Conservation (phyloP, 805 yeast species). For the Candida namnaoensis region DNA sequence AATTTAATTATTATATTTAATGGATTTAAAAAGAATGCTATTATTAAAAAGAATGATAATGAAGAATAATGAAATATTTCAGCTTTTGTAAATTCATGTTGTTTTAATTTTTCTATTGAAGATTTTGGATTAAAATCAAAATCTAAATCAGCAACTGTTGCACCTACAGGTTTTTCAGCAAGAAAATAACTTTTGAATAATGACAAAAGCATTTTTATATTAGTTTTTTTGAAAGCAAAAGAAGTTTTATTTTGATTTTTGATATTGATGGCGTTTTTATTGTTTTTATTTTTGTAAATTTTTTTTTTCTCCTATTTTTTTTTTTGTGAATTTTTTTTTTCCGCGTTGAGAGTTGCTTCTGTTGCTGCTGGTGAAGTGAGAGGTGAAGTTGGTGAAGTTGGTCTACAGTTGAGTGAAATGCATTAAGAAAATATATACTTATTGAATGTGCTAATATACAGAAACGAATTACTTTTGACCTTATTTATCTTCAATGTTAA, state of each 20-base stretch:
- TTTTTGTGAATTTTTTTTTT: no score
- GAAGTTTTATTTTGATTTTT: no score
- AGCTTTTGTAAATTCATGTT: slow-evolving; percentile 29
- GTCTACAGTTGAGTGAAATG: no score
- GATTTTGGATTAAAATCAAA: slow-evolving; percentile 37
- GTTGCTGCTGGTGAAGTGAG: no score
- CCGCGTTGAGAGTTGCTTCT: no score
- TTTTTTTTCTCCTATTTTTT: no score
- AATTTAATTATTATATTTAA: slow-evolving; percentile 33
- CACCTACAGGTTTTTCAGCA: slow-evolving; percentile 41
- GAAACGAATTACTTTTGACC: no score
- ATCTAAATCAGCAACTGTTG: slow-evolving; percentile 40
- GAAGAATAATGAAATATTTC: slow-evolving; percentile 49
- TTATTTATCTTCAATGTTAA: slow-evolving; percentile 22
- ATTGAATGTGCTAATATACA: no score
- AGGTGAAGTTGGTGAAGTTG: no score
- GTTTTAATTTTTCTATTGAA: slow-evolving; percentile 31
- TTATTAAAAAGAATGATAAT: slow-evolving; percentile 40
- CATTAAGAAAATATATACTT: no score
- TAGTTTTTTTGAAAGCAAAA: neutral
- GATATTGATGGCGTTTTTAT: no score
- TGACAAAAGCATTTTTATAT: neutral
- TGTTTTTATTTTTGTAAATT: no score
- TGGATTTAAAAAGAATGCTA: slow-evolving; percentile 53
- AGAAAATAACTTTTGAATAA: slow-evolving; percentile 43